phyloP scores from a whole-genome alignment of 768 basidiomycete genomes.

The Phallus indusiatus region DNA sequence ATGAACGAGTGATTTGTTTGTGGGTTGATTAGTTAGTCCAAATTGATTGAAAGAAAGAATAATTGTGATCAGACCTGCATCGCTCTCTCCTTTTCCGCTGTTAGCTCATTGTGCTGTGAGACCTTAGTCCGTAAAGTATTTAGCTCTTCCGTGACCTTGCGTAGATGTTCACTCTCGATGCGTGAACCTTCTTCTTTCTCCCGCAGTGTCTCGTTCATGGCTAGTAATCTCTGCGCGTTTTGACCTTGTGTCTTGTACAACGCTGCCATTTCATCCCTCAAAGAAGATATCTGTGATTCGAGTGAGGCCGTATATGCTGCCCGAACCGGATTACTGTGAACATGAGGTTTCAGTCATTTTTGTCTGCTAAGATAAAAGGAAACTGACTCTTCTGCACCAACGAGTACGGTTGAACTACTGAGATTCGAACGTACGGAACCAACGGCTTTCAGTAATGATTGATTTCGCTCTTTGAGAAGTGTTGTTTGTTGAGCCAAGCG shows the following conservation, averaged over 20 bases:
- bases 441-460: conserved; percentile 77
- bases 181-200: conserved; percentile 87
- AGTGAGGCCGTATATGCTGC: conserved; percentile 86
- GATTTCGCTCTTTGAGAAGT: conserved; percentile 86
- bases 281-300: conserved; percentile 85
- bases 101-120: conserved; percentile 73
- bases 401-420: conserved; percentile 51
- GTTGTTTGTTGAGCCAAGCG: conserved; percentile 88
- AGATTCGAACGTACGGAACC: conserved; percentile 57
- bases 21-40: neutral
- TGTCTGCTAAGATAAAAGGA: neutral
- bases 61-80: conserved; percentile 51
- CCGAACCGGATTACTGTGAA: conserved; percentile 66
- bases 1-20: conserved; percentile 4
- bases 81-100: conserved; percentile 82
- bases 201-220: conserved; percentile 91
- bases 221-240: conserved; percentile 84
- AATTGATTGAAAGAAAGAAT: neutral
- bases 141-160: conserved; percentile 71
- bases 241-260: conserved; percentile 96
- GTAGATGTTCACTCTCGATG: conserved; percentile 68
- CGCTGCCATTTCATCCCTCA: conserved; percentile 86
- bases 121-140: conserved; percentile 63
- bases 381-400: conserved; percentile 68
- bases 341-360: neutral